Evolutionary conservation across 2,329 filamentous ascomycete species (phyloP).

Genomic region (Thermothelomyces thermophilus): DNA sequence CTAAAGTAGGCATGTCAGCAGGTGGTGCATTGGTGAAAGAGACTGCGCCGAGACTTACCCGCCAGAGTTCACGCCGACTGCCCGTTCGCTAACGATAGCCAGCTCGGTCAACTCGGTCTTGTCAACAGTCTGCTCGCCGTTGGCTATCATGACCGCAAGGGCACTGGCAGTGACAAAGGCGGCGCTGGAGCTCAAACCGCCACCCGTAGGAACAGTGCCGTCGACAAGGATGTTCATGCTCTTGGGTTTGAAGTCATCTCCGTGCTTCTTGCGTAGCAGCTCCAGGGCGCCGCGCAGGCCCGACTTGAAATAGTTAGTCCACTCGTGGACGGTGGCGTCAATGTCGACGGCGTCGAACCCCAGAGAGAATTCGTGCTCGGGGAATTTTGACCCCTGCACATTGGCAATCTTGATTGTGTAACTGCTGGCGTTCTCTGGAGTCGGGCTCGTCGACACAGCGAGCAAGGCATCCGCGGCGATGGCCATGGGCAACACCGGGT

Average conservation of each 20-base stretch:
- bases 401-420: constrained; percentile 75
- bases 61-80: constrained; percentile 93
- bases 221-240: constrained; percentile 87
- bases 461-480: constrained; percentile 87
- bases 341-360: constrained; percentile 64
- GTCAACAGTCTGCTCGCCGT: constrained; percentile 69
- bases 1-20: constrained; percentile 38
- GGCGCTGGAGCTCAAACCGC: constrained; percentile 87
- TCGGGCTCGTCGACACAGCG: constrained; percentile 57
- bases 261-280: constrained; percentile 62
- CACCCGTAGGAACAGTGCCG: constrained; percentile 85
- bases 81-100: constrained; percentile 87
- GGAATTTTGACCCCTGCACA: constrained; percentile 67
- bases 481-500: constrained; percentile 92
- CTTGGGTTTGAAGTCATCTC: constrained; percentile 54
- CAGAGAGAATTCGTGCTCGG: constrained; percentile 66
- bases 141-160: constrained; percentile 79
- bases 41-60: constrained; percentile 52
- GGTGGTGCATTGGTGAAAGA: neutral
- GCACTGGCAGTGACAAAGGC: constrained; percentile 89
- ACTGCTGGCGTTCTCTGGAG: constrained; percentile 42
- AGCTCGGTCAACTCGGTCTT: constrained; percentile 91
- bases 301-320: constrained; percentile 98
- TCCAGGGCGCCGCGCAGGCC: constrained; percentile 77
- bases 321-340: constrained; percentile 79